Percentiles rank a stretch among this genome's conserved stretches.
phyloP scores from a whole-genome alignment of 495 filamentous ascomycete species.

The Hypoxylon rickii region DNA sequence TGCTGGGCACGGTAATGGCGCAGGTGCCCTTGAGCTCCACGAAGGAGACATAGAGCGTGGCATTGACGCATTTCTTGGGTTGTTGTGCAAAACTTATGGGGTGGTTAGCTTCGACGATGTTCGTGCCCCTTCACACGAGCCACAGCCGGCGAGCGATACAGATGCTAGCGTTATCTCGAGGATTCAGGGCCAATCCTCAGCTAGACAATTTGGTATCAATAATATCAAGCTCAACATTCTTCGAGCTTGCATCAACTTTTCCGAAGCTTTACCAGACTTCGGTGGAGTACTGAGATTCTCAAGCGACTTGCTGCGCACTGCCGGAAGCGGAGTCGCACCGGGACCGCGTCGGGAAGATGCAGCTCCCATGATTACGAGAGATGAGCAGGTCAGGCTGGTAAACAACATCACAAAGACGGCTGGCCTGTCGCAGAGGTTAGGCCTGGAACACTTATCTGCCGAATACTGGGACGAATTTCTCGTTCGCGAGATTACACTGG shows the following conservation, averaged over 20 bases:
- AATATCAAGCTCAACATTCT: constrained; percentile 83
- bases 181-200: constrained; percentile 55
- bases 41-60: constrained; percentile 78
- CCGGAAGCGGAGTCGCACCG: constrained; percentile 77
- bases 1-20: constrained; percentile 50
- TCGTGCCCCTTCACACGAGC: constrained; percentile 11
- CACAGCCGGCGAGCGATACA: constrained; percentile 41
- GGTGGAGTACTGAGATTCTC: constrained; percentile 84
- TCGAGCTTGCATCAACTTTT: constrained; percentile 82
- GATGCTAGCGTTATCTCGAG: constrained; percentile 56
- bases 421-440: constrained; percentile 72
- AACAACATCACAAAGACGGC: constrained; percentile 86
- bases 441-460: constrained; percentile 67
- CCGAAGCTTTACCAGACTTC: constrained; percentile 92
- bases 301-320: constrained; percentile 77
- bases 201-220: constrained; percentile 65
- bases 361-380: constrained; percentile 68
- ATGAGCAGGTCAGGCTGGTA: constrained; percentile 81
- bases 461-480: constrained; percentile 98
- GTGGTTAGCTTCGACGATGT: constrained; percentile 46
- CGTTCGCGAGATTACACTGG: constrained; percentile 76
- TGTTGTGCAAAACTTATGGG: constrained; percentile 56
- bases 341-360: constrained; percentile 63
- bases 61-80: constrained; percentile 57
- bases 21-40: constrained; percentile 72